phyloP scores from a whole-genome alignment of 129 eudicot species.

The Logfia minima region DNA sequence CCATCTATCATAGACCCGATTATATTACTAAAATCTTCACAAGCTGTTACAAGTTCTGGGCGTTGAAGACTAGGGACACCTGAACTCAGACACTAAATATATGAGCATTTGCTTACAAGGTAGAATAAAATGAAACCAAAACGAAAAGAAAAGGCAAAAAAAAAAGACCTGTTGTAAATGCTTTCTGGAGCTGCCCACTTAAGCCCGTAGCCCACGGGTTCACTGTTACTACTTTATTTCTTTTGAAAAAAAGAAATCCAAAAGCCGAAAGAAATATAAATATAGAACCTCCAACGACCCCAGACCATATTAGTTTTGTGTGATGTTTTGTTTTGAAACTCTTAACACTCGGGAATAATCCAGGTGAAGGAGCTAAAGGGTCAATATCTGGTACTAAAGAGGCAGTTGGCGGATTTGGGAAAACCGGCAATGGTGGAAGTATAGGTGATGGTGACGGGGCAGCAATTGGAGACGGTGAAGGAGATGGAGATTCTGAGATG shows the following conservation, averaged over 20 bases:
- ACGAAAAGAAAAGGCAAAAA: background rate
- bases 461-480: slow-evolving; percentile 31
- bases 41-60: slow-evolving; percentile 70
- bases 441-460: slow-evolving; percentile 41
- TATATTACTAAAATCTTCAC: slow-evolving; percentile 88
- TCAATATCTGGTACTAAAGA: slow-evolving; percentile 20
- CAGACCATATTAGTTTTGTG: slow-evolving; percentile 41
- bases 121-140: background rate
- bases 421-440: slow-evolving; percentile 35
- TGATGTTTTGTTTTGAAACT: slow-evolving; percentile 38
- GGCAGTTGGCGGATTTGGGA: slow-evolving; percentile 32
- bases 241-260: slow-evolving; percentile 44
- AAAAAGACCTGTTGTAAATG: slow-evolving; percentile 66
- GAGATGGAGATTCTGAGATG: slow-evolving; percentile 39
- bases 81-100: slow-evolving; percentile 31
- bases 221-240: slow-evolving; percentile 55
- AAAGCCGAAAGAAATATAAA: slow-evolving; percentile 46
- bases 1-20: slow-evolving; percentile 59
- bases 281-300: slow-evolving; percentile 48
- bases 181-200: slow-evolving; percentile 84
- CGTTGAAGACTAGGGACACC: slow-evolving; percentile 85
- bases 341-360: slow-evolving; percentile 24
- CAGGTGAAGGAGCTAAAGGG: slow-evolving; percentile 49
- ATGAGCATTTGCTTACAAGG: background rate
- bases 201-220: slow-evolving; percentile 82